Percentiles rank a stretch among this genome's conserved stretches.
Conservation (phyloP, 2,329 filamentous ascomycete species). For the Chrysosphaeria jannelii region DNA sequence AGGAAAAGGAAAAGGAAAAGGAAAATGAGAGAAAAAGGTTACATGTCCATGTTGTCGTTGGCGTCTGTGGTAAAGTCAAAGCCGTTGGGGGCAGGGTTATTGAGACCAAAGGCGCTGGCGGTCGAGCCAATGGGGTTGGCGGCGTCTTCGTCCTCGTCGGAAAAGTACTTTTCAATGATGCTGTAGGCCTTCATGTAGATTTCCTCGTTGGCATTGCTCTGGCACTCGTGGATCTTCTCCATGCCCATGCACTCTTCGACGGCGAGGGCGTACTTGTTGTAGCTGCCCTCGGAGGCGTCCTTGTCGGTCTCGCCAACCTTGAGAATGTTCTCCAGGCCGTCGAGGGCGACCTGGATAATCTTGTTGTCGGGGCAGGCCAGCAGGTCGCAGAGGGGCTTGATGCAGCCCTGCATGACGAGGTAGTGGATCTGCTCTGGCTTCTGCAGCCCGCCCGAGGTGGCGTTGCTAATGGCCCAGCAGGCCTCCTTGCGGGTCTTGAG, state of each 20-base stretch:
- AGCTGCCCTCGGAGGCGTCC: slow-evolving; percentile 49
- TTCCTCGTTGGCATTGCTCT: slow-evolving; percentile 99
- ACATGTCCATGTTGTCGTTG: too few relatives aligned
- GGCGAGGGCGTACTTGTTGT: slow-evolving; percentile 93
- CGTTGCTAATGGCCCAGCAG: slow-evolving; percentile 98
- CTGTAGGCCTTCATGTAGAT: slow-evolving; percentile 99
- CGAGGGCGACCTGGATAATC: slow-evolving; percentile 95
- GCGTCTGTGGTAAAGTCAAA: too few relatives aligned
- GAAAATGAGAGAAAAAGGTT: too few relatives aligned
- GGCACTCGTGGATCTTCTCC: slow-evolving; percentile 99
- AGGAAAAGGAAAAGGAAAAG: background rate
- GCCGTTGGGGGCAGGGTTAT: too few relatives aligned
- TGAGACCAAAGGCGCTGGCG: slow-evolving; percentile 34
- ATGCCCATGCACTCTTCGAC: slow-evolving; percentile 97
- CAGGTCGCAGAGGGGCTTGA: slow-evolving; percentile 88
- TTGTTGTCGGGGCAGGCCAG: slow-evolving; percentile 95
- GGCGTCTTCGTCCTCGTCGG: slow-evolving; percentile 85
- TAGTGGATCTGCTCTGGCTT: slow-evolving; percentile 98
- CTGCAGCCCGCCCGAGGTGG: slow-evolving; percentile 86
- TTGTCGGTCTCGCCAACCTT: slow-evolving; percentile 99
- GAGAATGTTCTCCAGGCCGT: slow-evolving; percentile 94
- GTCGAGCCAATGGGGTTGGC: slow-evolving; percentile 47
- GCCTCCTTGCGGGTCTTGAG: slow-evolving; percentile 98
- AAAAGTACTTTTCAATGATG: slow-evolving; percentile 99
- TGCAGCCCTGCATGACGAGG: slow-evolving; percentile 75